A percentile compares a stretch with the other conserved stretches of the same genome.
Conservation (phyloP, 2,329 filamentous ascomycete genomes). For the Cordyceps javanica region DNA sequence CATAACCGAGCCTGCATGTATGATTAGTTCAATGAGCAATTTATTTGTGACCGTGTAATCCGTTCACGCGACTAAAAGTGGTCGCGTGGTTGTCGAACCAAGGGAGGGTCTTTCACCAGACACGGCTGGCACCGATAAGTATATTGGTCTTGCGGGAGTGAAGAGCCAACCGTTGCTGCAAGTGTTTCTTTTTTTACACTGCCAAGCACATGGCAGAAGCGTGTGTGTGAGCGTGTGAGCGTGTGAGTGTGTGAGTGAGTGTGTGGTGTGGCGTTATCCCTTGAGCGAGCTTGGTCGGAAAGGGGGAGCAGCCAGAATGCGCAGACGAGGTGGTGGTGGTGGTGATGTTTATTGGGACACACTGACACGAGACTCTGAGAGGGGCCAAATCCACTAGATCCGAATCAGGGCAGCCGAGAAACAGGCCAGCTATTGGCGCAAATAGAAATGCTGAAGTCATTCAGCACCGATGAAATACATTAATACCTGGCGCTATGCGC, state of each 20-base stretch:
- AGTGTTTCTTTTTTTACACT: neutral
- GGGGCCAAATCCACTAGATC: neutral
- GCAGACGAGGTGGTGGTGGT: too few relatives aligned
- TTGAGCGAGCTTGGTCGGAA: neutral
- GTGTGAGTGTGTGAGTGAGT: too few relatives aligned
- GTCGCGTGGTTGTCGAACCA: neutral
- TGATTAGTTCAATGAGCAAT: neutral
- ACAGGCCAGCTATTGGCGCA: too few relatives aligned
- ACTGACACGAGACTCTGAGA: neutral
- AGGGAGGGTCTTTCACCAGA: neutral
- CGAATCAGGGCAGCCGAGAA: slow-evolving; percentile 1
- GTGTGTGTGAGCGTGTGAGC: neutral
- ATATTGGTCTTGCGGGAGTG: neutral
- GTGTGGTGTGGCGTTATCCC: slow-evolving; percentile 4
- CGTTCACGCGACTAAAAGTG: neutral
- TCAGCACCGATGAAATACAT: neutral
- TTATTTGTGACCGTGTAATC: neutral
- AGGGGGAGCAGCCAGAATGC: neutral
- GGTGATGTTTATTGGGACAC: too few relatives aligned
- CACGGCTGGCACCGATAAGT: neutral
- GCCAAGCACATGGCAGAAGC: neutral
- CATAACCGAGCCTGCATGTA: too few relatives aligned
- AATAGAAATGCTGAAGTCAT: neutral
- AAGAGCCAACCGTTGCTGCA: neutral
- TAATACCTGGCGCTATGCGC: neutral